Percentiles rank a stretch among this genome's conserved stretches.
These are phyloP conservation scores for Aspergillus panamensis DNA, from an alignment of 495 filamentous ascomycete species.

Conservation along the genomic window DNA sequence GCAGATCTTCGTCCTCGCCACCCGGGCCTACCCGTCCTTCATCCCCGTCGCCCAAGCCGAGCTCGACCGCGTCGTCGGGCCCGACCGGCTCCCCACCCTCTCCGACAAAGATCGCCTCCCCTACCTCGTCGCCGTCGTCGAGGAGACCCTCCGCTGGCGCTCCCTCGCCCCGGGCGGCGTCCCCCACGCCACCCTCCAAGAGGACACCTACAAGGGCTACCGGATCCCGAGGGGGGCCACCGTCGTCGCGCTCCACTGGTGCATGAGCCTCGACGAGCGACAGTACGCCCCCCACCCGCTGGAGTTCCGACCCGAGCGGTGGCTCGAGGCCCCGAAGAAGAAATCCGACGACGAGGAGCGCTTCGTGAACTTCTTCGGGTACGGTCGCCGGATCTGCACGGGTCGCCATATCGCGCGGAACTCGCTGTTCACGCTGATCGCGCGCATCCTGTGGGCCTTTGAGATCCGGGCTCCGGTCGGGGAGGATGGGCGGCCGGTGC, in stretches of 20 bases:
- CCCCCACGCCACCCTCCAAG: conserved; percentile 48
- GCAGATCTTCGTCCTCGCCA: conserved; percentile 37
- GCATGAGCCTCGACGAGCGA: conserved; percentile 37
- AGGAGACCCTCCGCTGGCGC: conserved; percentile 39
- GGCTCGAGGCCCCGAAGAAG: conserved; percentile 24
- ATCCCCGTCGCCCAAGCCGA: conserved; percentile 50
- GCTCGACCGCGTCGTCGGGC: conserved; percentile 25
- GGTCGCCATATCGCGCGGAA: conserved; percentile 53
- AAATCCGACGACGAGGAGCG: not conserved
- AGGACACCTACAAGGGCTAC: conserved; percentile 53
- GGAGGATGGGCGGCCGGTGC: conserved; percentile 27
- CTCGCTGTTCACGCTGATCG: conserved; percentile 43
- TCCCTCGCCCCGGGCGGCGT: conserved; percentile 36
- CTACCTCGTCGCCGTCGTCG: conserved; percentile 34
- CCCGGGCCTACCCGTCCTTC: conserved; percentile 34
- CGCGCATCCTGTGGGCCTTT: conserved; percentile 54
- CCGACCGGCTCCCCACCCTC: conserved; percentile 20
- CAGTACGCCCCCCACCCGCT: conserved; percentile 35
- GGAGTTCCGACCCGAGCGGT: conserved; percentile 46
- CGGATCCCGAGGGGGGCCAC: conserved; percentile 46
- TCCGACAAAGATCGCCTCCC: conserved; percentile 24
- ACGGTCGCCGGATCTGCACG: conserved; percentile 25
- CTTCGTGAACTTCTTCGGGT: conserved; percentile 20
- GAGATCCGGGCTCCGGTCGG: conserved; percentile 43
- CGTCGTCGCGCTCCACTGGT: conserved; percentile 43